Conservation (phyloP, 2,329 filamentous ascomycete genomes). For the Colletotrichum truncatum region DNA sequence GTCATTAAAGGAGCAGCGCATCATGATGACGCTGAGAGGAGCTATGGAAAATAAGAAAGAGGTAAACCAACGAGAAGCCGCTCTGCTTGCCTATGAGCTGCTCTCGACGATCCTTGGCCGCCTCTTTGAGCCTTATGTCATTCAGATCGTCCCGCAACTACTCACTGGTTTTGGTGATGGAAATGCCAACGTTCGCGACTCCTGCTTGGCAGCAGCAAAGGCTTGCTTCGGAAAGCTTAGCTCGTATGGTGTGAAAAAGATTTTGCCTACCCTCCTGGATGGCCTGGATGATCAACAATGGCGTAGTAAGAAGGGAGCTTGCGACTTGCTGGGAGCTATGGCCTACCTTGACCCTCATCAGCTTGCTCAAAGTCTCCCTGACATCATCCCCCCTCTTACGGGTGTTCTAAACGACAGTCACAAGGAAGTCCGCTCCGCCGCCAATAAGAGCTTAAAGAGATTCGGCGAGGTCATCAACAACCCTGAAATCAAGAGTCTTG, state of each 20-base stretch:
- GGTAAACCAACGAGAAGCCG: slow-evolving; percentile 85
- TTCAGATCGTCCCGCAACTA: slow-evolving; percentile 92
- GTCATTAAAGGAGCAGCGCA: slow-evolving; percentile 83
- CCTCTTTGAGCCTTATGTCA: slow-evolving; percentile 95
- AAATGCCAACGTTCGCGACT: slow-evolving; percentile 89
- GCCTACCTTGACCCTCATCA: slow-evolving; percentile 97
- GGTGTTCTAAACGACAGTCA: slow-evolving; percentile 96
- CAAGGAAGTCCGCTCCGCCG: slow-evolving; percentile 92
- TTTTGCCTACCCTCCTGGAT: slow-evolving; percentile 89
- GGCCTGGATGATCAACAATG: slow-evolving; percentile 96
- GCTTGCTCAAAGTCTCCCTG: slow-evolving; percentile 88
- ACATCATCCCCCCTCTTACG: slow-evolving; percentile 96
- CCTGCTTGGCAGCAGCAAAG: slow-evolving; percentile 92
- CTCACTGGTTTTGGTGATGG: slow-evolving; percentile 89
- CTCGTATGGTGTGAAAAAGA: slow-evolving; percentile 95
- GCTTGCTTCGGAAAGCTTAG: slow-evolving; percentile 92
- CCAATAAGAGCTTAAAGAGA: slow-evolving; percentile 94
- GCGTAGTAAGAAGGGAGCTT: slow-evolving; percentile 98
- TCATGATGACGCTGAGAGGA: slow-evolving; percentile 81
- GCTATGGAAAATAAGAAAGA: slow-evolving; percentile 98
- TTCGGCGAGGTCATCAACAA: slow-evolving; percentile 99
- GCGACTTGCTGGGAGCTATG: slow-evolving; percentile 96
- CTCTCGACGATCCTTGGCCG: slow-evolving; percentile 86
- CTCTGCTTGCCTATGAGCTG: slow-evolving; percentile 90
- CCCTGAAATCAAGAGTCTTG: slow-evolving; percentile 93